phyloP scores from a whole-genome alignment of 1,284 basidiomycete species.

The Moniliella sp. region DNA sequence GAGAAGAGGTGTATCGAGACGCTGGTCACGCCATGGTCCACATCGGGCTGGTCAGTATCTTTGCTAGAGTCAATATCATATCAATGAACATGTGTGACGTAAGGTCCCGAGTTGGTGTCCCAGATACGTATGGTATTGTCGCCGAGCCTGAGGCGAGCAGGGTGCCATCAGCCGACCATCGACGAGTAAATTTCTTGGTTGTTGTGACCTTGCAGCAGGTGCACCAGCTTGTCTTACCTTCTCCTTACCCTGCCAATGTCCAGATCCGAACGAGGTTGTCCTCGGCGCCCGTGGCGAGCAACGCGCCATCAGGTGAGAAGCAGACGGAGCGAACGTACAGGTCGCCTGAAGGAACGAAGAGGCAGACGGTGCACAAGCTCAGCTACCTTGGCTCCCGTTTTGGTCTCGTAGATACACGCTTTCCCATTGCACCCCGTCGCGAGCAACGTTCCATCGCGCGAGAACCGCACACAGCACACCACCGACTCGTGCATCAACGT shows the following conservation, averaged over 20 bases:
- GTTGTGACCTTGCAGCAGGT: slow-evolving; percentile 59
- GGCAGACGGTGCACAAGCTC: no score
- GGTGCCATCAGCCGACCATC: slow-evolving; percentile 55
- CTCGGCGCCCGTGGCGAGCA: slow-evolving; percentile 70
- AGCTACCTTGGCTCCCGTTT: no score
- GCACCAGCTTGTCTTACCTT: slow-evolving; percentile 37
- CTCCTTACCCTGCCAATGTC: slow-evolving; percentile 57
- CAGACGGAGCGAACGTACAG: slow-evolving; percentile 75
- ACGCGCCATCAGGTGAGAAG: slow-evolving; percentile 70
- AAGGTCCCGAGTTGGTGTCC: slow-evolving; percentile 48
- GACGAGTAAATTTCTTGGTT: slow-evolving; percentile 84
- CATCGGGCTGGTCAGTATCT: slow-evolving; percentile 48
- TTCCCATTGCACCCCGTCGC: no score
- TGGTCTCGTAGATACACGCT: no score
- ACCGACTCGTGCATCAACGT: slow-evolving; percentile 84
- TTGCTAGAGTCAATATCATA: slow-evolving; percentile 35
- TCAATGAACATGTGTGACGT: slow-evolving; percentile 28
- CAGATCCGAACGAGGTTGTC: slow-evolving; percentile 71
- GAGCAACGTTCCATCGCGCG: no score
- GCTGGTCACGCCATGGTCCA: slow-evolving; percentile 52
- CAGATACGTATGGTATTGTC: slow-evolving; percentile 75
- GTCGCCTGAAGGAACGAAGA: no score
- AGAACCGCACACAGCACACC: no score
- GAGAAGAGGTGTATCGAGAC: slow-evolving; percentile 56
- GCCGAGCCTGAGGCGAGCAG: slow-evolving; percentile 66